These are phyloP conservation scores for Russula sp. DNA, from an alignment of 768 basidiomycete genomes.

Conservation along the genomic window DNA sequence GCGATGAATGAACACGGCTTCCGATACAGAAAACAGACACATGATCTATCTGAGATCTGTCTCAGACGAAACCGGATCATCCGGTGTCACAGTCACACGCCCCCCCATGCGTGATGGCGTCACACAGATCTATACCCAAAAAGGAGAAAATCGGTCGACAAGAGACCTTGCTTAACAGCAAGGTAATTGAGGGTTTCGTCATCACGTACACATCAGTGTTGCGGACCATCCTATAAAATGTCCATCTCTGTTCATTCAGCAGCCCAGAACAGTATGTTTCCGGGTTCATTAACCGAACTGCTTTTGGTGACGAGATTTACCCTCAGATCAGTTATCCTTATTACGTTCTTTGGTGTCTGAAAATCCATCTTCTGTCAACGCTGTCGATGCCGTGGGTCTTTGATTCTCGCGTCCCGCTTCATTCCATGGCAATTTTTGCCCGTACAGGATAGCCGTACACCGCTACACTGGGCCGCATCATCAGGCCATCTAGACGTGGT, in stretches of 20 bases:
- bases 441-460: slow-evolving; percentile 65
- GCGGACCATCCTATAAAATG: neutral
- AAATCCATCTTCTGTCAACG: slow-evolving; percentile 55
- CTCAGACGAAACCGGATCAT: too few species aligned
- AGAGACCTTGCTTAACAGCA: too few species aligned
- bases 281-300: neutral
- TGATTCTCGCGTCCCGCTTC: neutral
- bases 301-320: neutral
- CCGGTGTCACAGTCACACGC: too few species aligned
- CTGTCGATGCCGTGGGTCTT: slow-evolving; percentile 51
- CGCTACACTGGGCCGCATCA: slow-evolving; percentile 83
- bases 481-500: slow-evolving; percentile 63
- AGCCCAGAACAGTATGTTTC: slow-evolving; percentile 55
- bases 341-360: slow-evolving; percentile 59
- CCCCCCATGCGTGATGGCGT: too few species aligned
- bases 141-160: too few species aligned
- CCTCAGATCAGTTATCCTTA: slow-evolving; percentile 62
- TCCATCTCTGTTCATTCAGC: slow-evolving; percentile 53
- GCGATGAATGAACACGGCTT: too few species aligned
- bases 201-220: neutral
- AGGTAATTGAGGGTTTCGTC: neutral
- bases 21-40: too few species aligned
- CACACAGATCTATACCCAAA: too few species aligned
- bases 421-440: neutral
- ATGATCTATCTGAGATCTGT: too few species aligned